phyloP scores from a whole-genome alignment of 2,329 filamentous ascomycete species.

The Cercospora citrullina region DNA sequence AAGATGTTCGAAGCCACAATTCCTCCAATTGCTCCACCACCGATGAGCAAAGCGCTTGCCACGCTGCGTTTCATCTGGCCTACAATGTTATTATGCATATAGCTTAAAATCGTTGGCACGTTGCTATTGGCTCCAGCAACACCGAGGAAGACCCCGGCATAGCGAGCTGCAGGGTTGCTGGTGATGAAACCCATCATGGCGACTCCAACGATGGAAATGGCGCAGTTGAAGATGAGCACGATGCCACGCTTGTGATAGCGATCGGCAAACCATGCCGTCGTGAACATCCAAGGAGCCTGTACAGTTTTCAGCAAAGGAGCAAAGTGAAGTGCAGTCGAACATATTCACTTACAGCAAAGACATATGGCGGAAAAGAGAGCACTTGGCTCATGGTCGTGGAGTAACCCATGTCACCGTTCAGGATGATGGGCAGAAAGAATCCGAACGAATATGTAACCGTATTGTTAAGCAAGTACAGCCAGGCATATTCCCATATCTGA shows the following conservation, averaged over 20 bases:
- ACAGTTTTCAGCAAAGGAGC: neutral
- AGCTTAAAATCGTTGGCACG: constrained; percentile 70
- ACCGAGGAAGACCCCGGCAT: constrained; percentile 72
- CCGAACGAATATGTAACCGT: constrained; percentile 39
- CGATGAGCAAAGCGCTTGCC: constrained; percentile 70
- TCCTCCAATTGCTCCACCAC: constrained; percentile 72
- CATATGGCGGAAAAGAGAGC: constrained; percentile 39
- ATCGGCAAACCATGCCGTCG: constrained; percentile 27
- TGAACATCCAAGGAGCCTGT: constrained; percentile 35
- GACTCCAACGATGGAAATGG: constrained; percentile 20
- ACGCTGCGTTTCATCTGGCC: constrained; percentile 85
- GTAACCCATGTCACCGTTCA: constrained; percentile 42
- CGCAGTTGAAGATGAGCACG: constrained; percentile 25
- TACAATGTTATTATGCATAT: constrained; percentile 82
- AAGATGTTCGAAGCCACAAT: constrained; percentile 76
- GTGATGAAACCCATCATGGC: constrained; percentile 22
- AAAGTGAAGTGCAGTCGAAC: neutral
- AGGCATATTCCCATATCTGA: constrained; percentile 41
- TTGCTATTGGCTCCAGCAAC: constrained; percentile 76
- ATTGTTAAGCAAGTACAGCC: constrained; percentile 32
- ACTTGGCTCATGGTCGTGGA: constrained; percentile 38
- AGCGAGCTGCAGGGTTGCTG: constrained; percentile 40
- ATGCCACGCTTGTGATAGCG: constrained; percentile 28
- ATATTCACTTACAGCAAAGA: constrained; percentile 26
- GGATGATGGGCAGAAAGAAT: constrained; percentile 44